phyloP scores from a whole-genome alignment of 2,329 filamentous ascomycete genomes.

The Epicoccum nigrum region DNA sequence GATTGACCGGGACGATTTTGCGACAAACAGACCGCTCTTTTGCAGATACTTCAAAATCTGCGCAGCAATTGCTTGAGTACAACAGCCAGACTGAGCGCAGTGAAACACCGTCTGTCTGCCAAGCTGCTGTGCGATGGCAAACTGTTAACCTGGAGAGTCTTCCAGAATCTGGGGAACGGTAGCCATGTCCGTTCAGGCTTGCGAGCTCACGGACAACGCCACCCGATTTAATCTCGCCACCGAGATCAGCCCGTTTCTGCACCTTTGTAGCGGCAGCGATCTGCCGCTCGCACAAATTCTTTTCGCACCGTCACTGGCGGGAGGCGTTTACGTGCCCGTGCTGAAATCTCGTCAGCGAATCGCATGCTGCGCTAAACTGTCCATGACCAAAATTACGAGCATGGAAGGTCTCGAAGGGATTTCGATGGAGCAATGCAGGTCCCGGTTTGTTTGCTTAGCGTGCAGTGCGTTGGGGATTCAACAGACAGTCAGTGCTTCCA shows the following conservation, averaged over 20 bases:
- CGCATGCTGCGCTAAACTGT: constrained; percentile 24
- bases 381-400: constrained; percentile 28
- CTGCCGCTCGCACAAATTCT: constrained; percentile 34
- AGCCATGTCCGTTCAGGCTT: constrained; percentile 17
- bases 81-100: constrained; percentile 9
- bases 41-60: constrained; percentile 1
- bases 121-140: constrained; percentile 7
- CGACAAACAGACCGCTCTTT: constrained; percentile 18
- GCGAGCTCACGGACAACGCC: constrained; percentile 27
- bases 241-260: constrained; percentile 30
- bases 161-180: constrained; percentile 32
- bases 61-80: neutral
- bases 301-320: constrained; percentile 30
- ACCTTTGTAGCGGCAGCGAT: constrained; percentile 18
- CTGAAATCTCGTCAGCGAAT: constrained; percentile 29
- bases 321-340: constrained; percentile 22
- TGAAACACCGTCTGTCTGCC: constrained; percentile 13
- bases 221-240: constrained; percentile 26
- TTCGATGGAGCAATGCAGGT: constrained; percentile 36
- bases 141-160: constrained; percentile 4
- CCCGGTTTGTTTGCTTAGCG: constrained; percentile 41
- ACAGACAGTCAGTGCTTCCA: constrained; percentile 29
- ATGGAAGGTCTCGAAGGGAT: constrained; percentile 29
- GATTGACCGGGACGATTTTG: constrained; percentile 18
- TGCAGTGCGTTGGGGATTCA: constrained; percentile 34